phyloP scores from a whole-genome alignment of 805 yeast species.

The Wickerhamiella azyma region DNA sequence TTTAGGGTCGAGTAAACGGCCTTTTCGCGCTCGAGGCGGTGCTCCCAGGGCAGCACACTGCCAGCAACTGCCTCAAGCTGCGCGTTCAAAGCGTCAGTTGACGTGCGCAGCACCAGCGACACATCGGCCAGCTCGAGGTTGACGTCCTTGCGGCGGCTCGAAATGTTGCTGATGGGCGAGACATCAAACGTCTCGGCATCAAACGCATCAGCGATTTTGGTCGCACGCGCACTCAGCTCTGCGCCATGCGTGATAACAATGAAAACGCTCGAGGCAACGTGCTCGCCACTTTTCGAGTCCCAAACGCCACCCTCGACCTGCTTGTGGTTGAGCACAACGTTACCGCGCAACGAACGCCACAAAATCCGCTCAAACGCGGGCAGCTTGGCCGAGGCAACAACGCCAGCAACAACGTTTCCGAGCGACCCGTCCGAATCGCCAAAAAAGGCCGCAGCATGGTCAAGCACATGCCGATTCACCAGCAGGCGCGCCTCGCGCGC shows the following conservation, averaged over 20 bases:
- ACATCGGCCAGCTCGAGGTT: conserved; percentile 40
- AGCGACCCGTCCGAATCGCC: conserved; percentile 29
- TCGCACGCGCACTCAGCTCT: conserved; percentile 54
- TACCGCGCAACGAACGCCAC: conserved; percentile 91
- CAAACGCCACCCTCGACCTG: conserved; percentile 58
- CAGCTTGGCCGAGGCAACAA: conserved; percentile 58
- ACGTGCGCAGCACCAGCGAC: conserved; percentile 46
- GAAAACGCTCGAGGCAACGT: conserved; percentile 64
- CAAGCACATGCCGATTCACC: conserved; percentile 55
- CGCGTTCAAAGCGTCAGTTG: conserved; percentile 53
- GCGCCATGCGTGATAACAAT: conserved; percentile 87
- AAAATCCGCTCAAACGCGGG: conserved; percentile 63
- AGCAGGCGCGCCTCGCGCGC: conserved; percentile 48
- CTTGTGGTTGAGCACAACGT: conserved; percentile 59
- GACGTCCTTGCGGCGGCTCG: conserved; percentile 28
- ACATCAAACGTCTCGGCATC: conserved; percentile 67
- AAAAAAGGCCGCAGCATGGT: conserved; percentile 33
- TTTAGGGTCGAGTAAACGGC: conserved; percentile 69
- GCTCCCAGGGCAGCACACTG: conserved; percentile 63
- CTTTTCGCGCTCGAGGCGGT: conserved; percentile 60
- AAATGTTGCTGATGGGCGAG: conserved; percentile 30
- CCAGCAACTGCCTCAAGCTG: conserved; percentile 70
- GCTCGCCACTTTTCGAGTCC: conserved; percentile 43
- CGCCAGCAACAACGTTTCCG: conserved; percentile 53
- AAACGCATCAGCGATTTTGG: conserved; percentile 75